phyloP scores from a whole-genome alignment of 768 basidiomycete genomes.

The Saitozyma podzolica region DNA sequence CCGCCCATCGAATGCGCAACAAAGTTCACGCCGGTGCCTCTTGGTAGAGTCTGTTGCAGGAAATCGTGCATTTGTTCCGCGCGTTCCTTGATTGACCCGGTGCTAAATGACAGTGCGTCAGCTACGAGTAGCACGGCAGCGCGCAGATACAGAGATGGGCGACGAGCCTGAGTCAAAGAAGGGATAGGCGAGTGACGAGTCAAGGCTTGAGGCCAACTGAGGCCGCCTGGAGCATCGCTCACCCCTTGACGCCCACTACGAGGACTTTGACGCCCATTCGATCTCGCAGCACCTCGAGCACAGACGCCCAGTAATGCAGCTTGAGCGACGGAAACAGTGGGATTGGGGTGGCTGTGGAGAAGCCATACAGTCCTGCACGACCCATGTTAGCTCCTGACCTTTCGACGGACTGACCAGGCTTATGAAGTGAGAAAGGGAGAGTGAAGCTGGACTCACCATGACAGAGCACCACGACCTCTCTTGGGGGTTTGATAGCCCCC shows the following conservation, averaged over 20 bases:
- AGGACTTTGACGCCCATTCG: conserved; percentile 91
- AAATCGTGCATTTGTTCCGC: conserved; percentile 73
- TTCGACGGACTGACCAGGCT: background rate
- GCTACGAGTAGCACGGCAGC: background rate
- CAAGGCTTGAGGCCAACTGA: background rate
- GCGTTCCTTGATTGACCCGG: conserved; percentile 82
- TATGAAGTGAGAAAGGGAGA: background rate
- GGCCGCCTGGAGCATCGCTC: conserved; percentile 44
- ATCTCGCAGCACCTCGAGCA: conserved; percentile 74
- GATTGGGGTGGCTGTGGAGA: conserved; percentile 80
- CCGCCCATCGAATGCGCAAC: conserved; percentile 98
- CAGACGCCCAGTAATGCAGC: conserved; percentile 91
- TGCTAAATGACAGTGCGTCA: conserved; percentile 57
- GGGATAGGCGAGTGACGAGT: background rate
- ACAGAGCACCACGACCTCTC: conserved; percentile 86
- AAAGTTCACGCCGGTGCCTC: conserved; percentile 81
- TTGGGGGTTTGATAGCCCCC: conserved; percentile 66
- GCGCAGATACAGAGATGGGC: background rate
- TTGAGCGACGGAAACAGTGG: conserved; percentile 76
- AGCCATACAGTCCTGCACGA: conserved; percentile 80
- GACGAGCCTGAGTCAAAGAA: background rate
- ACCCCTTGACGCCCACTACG: conserved; percentile 92
- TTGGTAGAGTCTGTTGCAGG: conserved; percentile 63
- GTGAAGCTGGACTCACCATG: conserved; percentile 65
- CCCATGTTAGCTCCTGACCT: background rate